Base-by-base conservation (phyloP, 768 basidiomycete genomes). In the Kwoniella mangroviensis region DNA sequence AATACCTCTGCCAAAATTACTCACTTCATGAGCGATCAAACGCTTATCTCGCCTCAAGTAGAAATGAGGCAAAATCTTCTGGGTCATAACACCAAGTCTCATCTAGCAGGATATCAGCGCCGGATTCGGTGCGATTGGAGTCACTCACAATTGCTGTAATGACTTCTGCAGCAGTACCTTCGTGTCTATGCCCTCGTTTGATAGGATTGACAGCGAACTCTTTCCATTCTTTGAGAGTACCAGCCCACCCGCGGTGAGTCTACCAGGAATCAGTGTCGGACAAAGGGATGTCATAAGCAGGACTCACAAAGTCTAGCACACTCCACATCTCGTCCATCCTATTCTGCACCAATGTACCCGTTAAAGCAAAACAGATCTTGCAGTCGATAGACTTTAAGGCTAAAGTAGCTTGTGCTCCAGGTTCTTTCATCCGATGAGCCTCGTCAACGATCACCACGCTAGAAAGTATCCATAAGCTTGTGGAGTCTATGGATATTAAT, bases 251-350 rank as follows among this genome's bases (percentile, higher is more conserved):
- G 0, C 94, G 93, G 70, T 90, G 73, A 9, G 75, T 75, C 78
- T 76, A 56, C 4, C 12, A 24, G 40, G 41, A 67, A 61, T 45
- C 13, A 63, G 45, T 49, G 4, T 34, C 6, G 34, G 34, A 34
- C 34, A 34, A 34, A 34, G 34, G 6, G 34, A 34, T 34, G 34
- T 34, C 34, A 34, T 1, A 34, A 5, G 34, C 6, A 34, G 34
- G 6, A 72, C 82, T 91, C n/a, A 91, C 90, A 91, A 93, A 98
- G 78, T 96, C 89, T 41, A 98, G 84, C 42, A 99, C 89, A 0
- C 92, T 92, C 91, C 93, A 95, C 74, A 98, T 85, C 81, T 98
- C 96, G 53, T 88, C 87, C 78, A 95, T 94, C 0, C 89, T 88
- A 75, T 98, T 99, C 78, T 98, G 96, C 43, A 91, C 87, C 10